These are phyloP conservation scores for Hypholoma sublateritium DNA, from an alignment of 768 basidiomycete genomes.

Conservation along the genomic window DNA sequence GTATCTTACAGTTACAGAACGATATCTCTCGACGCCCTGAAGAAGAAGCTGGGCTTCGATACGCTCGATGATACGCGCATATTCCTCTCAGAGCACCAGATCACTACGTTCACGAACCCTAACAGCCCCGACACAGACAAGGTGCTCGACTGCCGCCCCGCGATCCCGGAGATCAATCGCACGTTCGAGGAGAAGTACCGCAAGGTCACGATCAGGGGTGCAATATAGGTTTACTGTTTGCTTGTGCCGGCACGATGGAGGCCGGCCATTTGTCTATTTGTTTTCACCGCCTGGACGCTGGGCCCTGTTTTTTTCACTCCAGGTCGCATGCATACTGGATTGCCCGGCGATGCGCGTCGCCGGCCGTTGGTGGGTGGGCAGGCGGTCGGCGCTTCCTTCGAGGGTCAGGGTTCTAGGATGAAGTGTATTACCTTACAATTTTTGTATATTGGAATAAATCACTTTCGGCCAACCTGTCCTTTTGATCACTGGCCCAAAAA, in stretches of 20 bases:
- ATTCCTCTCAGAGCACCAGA: constrained; percentile 73
- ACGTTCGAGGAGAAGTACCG: constrained; percentile 80
- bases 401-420: neutral
- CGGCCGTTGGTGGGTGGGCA: too few relatives aligned
- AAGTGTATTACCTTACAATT: neutral
- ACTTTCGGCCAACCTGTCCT: constrained; percentile 4
- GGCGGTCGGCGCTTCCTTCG: neutral
- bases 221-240: constrained; percentile 54
- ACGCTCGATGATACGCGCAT: constrained; percentile 54
- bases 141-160: constrained; percentile 70
- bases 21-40: constrained; percentile 74
- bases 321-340: too few relatives aligned
- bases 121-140: constrained; percentile 61
- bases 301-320: too few relatives aligned
- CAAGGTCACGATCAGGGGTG: constrained; percentile 89
- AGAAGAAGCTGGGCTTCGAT: constrained; percentile 85
- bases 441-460: neutral
- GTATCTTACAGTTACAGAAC: constrained; percentile 77
- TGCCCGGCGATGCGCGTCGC: too few relatives aligned
- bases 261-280: neutral
- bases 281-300: neutral
- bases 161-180: constrained; percentile 53
- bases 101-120: constrained; percentile 56
- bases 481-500: too few relatives aligned
- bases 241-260: neutral